Evolutionary conservation across 768 basidiomycete species (phyloP), one percentile per base, ranked within the genome.

Genomic region (Pisolithus orientalis): DNA sequence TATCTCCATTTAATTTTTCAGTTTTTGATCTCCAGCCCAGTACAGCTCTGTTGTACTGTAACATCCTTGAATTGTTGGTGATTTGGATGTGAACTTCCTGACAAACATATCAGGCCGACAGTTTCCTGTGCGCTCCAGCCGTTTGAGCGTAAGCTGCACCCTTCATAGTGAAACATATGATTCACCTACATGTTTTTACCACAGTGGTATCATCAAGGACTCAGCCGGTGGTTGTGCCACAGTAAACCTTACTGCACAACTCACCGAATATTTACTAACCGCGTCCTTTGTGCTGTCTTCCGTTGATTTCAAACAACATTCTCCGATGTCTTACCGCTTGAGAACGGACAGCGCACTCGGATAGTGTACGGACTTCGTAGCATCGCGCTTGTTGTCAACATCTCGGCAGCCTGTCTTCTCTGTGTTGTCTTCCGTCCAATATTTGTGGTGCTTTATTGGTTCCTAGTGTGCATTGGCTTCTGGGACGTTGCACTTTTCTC

Each of bases 401-500:
- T 87, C 40, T 62, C 87, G 37, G 70, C 87, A 49, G 84, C 84
- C 0, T 80, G 77, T 62, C 58, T 82, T 28, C 71, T 93, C 43
- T 90, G 89, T 65, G 72, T 89, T 39, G 58, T 93, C 45, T 72
- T 94, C 44, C 83, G 87, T 14, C 87, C 87, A 2, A 80, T 73
- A 59, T 74, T 85, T 2, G 75, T 89, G 55, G 70, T 89, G 31
- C 66, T 82, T 3, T 90, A 76, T 66, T 89, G 87, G 85, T 83
- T 77, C 60, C 72, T 90, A n/a, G 80, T 88, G 6, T 88, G 82
- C 70, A 86, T 89, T 43, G 87, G 90, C 2, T 93, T 80, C 64
- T 94, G 91, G 90, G 90, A 94, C 58, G 74, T 90, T 50, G 72
- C 80, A 0, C 77, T 94, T 39, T 91, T 90, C 60, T 87, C 87